These are phyloP conservation scores for Leccinum subgranulosum DNA, from an alignment of 768 basidiomycete genomes.

Conservation along the genomic window DNA sequence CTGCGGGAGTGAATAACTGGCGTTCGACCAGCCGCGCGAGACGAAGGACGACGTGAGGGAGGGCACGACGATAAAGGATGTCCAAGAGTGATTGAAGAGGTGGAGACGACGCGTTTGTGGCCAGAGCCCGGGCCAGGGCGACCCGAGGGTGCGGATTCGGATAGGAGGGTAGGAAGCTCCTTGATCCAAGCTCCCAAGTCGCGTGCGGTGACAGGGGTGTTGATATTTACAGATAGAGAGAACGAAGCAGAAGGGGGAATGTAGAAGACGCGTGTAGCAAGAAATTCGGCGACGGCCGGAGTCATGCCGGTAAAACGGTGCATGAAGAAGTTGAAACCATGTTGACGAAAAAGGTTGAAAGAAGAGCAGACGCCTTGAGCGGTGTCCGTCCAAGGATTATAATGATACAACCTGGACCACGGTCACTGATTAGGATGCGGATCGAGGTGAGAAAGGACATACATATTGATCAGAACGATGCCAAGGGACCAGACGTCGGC, in stretches of 20 bases:
- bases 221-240: constrained; percentile 25
- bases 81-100: constrained; percentile 55
- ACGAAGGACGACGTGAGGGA: constrained; percentile 67
- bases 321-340: constrained; percentile 85
- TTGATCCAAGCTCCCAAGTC: constrained; percentile 87
- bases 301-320: constrained; percentile 90
- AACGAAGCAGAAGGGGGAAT: constrained; percentile 55
- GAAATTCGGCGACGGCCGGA: constrained; percentile 77
- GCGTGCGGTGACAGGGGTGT: constrained; percentile 55
- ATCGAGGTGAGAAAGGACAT: constrained; percentile 25
- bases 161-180: constrained; percentile 73
- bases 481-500: constrained; percentile 99
- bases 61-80: constrained; percentile 63
- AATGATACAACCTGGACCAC: constrained; percentile 82
- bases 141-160: constrained; percentile 31
- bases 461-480: constrained; percentile 99
- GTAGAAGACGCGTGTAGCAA: constrained; percentile 83
- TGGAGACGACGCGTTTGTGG: constrained; percentile 59
- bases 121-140: constrained; percentile 36
- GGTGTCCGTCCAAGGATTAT: constrained; percentile 97
- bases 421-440: neutral
- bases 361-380: constrained; percentile 74
- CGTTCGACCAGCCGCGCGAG: constrained; percentile 57
- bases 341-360: constrained; percentile 75
- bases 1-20: constrained; percentile 53